Evolutionary conservation across 805 yeast genomes (phyloP).

Genomic region (Candida lessepsii): DNA sequence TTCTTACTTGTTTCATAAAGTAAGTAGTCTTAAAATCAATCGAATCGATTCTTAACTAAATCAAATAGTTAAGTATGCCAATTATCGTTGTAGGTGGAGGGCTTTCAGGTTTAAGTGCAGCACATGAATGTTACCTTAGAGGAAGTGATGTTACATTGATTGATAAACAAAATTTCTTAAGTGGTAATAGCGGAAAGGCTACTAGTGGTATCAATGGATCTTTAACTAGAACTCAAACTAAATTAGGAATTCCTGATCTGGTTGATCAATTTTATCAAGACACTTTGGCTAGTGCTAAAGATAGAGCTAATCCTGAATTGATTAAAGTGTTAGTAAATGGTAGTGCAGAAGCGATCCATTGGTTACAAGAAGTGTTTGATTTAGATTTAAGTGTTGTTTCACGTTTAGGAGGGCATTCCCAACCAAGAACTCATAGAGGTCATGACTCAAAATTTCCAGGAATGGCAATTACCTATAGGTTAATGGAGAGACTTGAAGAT

Average conservation of each 20-base stretch:
- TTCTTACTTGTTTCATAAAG: too few species aligned
- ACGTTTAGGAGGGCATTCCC: constrained; percentile 82
- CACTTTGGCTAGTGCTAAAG: constrained; percentile 64
- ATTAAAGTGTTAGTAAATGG: constrained; percentile 60
- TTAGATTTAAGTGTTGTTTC: constrained; percentile 66
- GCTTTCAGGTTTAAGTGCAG: constrained; percentile 61
- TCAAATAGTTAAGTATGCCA: too few species aligned
- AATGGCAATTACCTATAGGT: constrained; percentile 58
- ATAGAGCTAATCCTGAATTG: constrained; percentile 55
- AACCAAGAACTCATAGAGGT: constrained; percentile 80
- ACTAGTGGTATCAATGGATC: constrained; percentile 77
- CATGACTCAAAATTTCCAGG: constrained; percentile 64
- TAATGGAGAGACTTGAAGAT: constrained; percentile 50
- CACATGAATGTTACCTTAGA: constrained; percentile 52
- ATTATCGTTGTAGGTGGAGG: constrained; percentile 65
- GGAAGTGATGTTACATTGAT: constrained; percentile 54
- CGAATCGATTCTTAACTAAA: too few species aligned
- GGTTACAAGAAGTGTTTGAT: constrained; percentile 65
- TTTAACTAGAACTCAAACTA: constrained; percentile 57
- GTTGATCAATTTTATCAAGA: constrained; percentile 61
- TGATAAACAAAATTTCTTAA: constrained; percentile 59
- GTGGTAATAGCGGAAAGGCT: constrained; percentile 67
- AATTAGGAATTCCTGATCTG: constrained; percentile 50
- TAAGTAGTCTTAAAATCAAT: too few species aligned
- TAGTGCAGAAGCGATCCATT: constrained; percentile 65